Conservation (phyloP, 192 early-diverging fungal genomes). For the Gamsiella multidivaricata region DNA sequence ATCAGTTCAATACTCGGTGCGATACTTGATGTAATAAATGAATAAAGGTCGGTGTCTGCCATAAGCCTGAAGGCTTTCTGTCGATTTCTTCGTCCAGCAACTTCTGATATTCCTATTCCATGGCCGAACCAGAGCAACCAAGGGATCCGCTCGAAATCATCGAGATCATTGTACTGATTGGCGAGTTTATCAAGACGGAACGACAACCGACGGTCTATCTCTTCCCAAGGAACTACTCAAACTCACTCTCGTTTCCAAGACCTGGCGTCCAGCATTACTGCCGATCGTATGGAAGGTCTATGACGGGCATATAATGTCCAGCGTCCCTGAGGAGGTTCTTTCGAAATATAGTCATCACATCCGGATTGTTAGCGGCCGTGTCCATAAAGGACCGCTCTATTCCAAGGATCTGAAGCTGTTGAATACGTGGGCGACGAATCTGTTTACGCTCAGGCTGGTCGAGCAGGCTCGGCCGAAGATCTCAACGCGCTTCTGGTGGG, state of each 20-base stretch:
- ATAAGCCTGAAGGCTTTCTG: too few species aligned
- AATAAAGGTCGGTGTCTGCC: too few species aligned
- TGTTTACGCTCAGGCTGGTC: neutral
- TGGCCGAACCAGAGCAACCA: too few species aligned
- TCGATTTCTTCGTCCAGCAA: too few species aligned
- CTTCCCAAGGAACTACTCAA: neutral
- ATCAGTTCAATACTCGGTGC: too few species aligned
- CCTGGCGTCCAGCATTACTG: neutral
- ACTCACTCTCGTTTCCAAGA: neutral
- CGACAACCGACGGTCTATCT: neutral
- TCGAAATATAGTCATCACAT: slow-evolving; percentile 8
- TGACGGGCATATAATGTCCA: neutral
- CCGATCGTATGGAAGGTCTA: slow-evolving; percentile 13
- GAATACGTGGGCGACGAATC: neutral
- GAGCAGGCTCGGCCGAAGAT: neutral
- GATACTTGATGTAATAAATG: too few species aligned
- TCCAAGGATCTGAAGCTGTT: neutral
- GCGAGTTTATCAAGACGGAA: neutral
- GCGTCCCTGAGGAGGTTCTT: slow-evolving; percentile 1
- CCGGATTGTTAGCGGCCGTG: neutral
- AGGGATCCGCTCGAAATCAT: slow-evolving; percentile 14
- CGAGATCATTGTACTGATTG: neutral
- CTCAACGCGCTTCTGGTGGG: too few species aligned
- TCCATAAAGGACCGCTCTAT: slow-evolving; percentile 1
- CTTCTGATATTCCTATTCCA: too few species aligned